Base-by-base conservation (phyloP, 352 stramenopile genomes). In the Paralagenidium karlingii region DNA sequence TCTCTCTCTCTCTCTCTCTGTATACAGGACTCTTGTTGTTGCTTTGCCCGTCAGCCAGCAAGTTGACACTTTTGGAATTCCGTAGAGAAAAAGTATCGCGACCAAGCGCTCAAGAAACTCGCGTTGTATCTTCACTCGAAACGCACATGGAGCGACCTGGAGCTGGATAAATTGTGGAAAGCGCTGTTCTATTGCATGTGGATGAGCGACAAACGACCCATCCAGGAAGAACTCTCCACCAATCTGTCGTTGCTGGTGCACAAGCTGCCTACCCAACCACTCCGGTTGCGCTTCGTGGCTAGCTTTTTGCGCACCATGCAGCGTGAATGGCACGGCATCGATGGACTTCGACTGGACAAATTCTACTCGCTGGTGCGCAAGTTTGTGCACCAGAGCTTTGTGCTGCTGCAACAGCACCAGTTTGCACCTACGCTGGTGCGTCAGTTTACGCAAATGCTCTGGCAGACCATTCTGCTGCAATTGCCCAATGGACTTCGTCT, bases 111-210 rank as follows among this genome's bases (percentile, higher is more conserved):
- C 6, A 86, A 86, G 49, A 90, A 84, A 51, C 53, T 90, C 52
- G 78, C 73, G 11, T 45, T 71, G 29, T 90, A 82, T 51, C 47
- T 90, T 42, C 62, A 55, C 8, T 68, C 73, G 49, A 79, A 79
- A 49, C 57, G 40, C 26, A 49, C 68, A 43, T 90, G 77, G 77
- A 71, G 48, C 20, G 54, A 65, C 15, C 58, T 87, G 31, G 77
- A 90, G 45, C 82, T 69, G 68, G 77, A 90, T 60, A 90, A 90
- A 58, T 70, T 90, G 40, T 90, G 77, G 77, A 90, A 87, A 51
- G 77, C 77, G 56, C 67, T 90, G 7, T 90, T 88, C 49, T 90
- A 90, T 57, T 90, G 77, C 58, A 87, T 90, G 73, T 90, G 77
- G 77, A 90, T 90, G 77, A 87, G 73, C 52, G 77, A 90, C 68